Base-by-base conservation (phyloP, 345 rosid species). In the Euphorbia peplus region DNA sequence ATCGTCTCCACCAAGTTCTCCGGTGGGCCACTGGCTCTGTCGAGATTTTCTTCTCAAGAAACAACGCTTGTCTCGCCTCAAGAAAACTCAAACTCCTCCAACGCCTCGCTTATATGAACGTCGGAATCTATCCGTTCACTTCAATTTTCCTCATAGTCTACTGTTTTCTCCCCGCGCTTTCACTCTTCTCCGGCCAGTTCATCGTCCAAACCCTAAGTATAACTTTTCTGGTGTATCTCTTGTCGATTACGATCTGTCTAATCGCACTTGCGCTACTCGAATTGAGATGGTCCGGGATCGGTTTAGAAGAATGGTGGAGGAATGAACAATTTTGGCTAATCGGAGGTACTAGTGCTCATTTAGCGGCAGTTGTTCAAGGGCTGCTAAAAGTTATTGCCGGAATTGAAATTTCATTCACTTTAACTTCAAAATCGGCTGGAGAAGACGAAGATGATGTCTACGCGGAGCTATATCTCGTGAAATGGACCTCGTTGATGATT, bases 21-120 rank as follows among this genome's bases (percentile, higher is more conserved):
- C 81, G 99, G 0, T 95, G 98, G 98, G 99, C 97, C 7, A 95
- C 99, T 0, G 98, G 98, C 0, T 95, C 99, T 0, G 98, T 95
- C 1, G 98, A 91, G 81, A 95, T 95, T 30, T 91, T 95, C 88
- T 95, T 91, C 81, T 95, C 99, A 8, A 85, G 84, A 70, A 95
- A 95, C 93, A 95, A 95, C 32, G 96, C 96, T 4, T 56, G 90
- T 28, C 84, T 95, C 1, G 97, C 80, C 29, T 70, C 95, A 0
- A 71, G 65, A 8, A 83, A 76, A 48, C 93, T 95, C 79, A 88
- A 86, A 67, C 3, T 87, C 26, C 95, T 95, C 28, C 98, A 91
- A 63, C 99, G 98, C 37, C 73, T 95, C 4, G 90, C 90, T 39
- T 95, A 91, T 56, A 77, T 91, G 7, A 95, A 90, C n/a, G 99